Percentiles rank a stretch among this genome's conserved stretches.
phyloP scores from a whole-genome alignment of 2,329 filamentous ascomycete species.

The Pestalotiopsis sp. region DNA sequence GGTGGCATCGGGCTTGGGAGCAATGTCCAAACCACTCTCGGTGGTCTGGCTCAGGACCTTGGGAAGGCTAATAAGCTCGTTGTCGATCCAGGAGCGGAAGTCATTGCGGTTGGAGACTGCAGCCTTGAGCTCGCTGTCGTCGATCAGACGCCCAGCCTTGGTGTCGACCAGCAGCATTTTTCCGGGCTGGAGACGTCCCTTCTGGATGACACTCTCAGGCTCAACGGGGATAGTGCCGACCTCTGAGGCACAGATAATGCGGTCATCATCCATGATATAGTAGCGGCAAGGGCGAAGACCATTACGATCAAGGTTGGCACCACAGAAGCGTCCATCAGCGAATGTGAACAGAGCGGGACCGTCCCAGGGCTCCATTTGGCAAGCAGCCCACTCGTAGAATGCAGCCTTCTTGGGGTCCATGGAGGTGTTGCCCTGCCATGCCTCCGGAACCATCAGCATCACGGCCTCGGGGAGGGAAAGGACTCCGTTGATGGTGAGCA shows the following conservation, averaged over 20 bases:
- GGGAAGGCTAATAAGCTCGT: constrained; percentile 81
- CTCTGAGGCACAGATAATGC: constrained; percentile 96
- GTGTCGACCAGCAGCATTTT: constrained; percentile 97
- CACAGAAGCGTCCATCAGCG: constrained; percentile 93
- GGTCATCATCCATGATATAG: constrained; percentile 95
- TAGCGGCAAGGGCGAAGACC: constrained; percentile 94
- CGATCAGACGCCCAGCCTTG: constrained; percentile 84
- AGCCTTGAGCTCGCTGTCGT: constrained; percentile 88
- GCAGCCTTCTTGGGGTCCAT: constrained; percentile 96
- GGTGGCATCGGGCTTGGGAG: constrained; percentile 66
- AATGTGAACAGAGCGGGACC: constrained; percentile 96
- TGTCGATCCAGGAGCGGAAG: constrained; percentile 86
- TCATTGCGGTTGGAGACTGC: constrained; percentile 85
- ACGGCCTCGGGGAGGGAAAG: constrained; percentile 93
- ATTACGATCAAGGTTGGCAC: constrained; percentile 95
- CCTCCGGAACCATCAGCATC: constrained; percentile 98
- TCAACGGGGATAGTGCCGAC: constrained; percentile 93
- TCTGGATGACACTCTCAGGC: constrained; percentile 86
- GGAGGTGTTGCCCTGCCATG: constrained; percentile 89
- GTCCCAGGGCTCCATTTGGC: constrained; percentile 99
- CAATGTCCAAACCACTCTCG: constrained; percentile 60
- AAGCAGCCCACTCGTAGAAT: constrained; percentile 98
- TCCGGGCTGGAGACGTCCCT: constrained; percentile 90
- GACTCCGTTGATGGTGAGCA: constrained; percentile 93
- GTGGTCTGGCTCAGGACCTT: constrained; percentile 68